Conservation (phyloP, 2,329 filamentous ascomycete species). For the Rhinocladiella mackenziei region DNA sequence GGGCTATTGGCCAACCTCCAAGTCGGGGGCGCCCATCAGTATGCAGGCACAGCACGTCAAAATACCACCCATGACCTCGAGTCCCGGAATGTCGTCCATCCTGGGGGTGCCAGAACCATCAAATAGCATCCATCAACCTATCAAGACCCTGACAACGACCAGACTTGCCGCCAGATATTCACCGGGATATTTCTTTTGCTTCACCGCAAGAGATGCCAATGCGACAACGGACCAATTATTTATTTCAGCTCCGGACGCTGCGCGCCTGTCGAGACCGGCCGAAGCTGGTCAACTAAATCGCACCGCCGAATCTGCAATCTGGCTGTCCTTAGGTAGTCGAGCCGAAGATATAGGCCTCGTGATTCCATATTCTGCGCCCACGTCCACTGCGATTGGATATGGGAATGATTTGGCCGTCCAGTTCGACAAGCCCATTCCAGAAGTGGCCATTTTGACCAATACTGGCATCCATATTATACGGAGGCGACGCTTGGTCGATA, state of each 20-base stretch:
- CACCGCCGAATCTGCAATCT: constrained; percentile 77
- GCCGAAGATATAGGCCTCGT: constrained; percentile 76
- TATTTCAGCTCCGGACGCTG: constrained; percentile 81
- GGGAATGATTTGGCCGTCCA: constrained; percentile 96
- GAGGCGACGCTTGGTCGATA: constrained; percentile 79
- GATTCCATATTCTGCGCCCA: constrained; percentile 67
- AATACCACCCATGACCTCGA: constrained; percentile 65
- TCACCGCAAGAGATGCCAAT: constrained; percentile 61
- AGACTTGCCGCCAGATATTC: constrained; percentile 57
- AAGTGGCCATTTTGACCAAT: constrained; percentile 88
- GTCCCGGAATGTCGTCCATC: constrained; percentile 30
- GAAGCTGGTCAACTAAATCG: constrained; percentile 52
- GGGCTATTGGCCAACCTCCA: constrained; percentile 53
- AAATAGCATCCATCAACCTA: constrained; percentile 50
- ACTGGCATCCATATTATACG: constrained; percentile 83
- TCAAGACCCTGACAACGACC: constrained; percentile 41
- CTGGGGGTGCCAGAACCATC: constrained; percentile 28
- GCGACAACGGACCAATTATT: constrained; percentile 68
- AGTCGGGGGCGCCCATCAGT: constrained; percentile 72
- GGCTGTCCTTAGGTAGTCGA: constrained; percentile 68
- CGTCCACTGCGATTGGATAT: constrained; percentile 68
- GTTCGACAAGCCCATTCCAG: constrained; percentile 75
- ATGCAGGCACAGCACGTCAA: constrained; percentile 98
- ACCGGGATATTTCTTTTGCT: constrained; percentile 87
- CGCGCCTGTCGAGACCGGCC: constrained; percentile 63